Conservation (phyloP, 768 basidiomycete genomes). For the Rhodotorula kratochvilovae region DNA sequence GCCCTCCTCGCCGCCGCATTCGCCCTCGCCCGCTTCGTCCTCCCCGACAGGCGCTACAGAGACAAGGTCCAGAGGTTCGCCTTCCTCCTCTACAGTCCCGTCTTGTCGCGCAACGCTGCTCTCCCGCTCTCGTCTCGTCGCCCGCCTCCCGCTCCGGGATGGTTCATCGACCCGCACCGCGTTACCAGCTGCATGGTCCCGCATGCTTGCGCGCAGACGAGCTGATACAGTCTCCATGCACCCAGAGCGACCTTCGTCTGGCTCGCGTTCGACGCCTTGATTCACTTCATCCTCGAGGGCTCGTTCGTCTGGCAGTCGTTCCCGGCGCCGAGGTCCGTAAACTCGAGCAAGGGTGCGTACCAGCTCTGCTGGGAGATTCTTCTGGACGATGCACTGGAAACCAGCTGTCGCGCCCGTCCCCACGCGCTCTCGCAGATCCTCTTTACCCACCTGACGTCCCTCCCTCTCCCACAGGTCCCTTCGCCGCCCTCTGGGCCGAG, state of each 20-base stretch:
- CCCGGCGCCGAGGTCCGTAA: conserved; percentile 18
- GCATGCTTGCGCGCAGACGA: too few relatives aligned
- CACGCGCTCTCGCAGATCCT: neutral
- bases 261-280: conserved; percentile 19
- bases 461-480: conserved; percentile 8
- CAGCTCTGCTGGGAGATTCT: too few relatives aligned
- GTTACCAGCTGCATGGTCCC: too few relatives aligned
- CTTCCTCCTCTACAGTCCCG: too few relatives aligned
- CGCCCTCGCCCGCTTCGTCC: neutral
- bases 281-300: conserved; percentile 27
- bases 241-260: conserved; percentile 16
- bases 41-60: neutral
- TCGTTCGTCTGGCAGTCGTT: conserved; percentile 17
- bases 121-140: too few relatives aligned
- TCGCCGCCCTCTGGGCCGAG: conserved; percentile 31
- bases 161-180: too few relatives aligned
- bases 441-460: neutral
- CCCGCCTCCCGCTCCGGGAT: too few relatives aligned
- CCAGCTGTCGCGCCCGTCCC: neutral
- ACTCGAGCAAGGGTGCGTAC: conserved; percentile 14
- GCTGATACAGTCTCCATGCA: too few relatives aligned
- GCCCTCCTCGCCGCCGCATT: conserved; percentile 7
- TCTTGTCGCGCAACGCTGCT: too few relatives aligned
- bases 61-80: neutral
- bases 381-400: too few relatives aligned